These are phyloP conservation scores for Xylaria sp. DNA, from an alignment of 2,329 filamentous ascomycete genomes.

Conservation along the genomic window DNA sequence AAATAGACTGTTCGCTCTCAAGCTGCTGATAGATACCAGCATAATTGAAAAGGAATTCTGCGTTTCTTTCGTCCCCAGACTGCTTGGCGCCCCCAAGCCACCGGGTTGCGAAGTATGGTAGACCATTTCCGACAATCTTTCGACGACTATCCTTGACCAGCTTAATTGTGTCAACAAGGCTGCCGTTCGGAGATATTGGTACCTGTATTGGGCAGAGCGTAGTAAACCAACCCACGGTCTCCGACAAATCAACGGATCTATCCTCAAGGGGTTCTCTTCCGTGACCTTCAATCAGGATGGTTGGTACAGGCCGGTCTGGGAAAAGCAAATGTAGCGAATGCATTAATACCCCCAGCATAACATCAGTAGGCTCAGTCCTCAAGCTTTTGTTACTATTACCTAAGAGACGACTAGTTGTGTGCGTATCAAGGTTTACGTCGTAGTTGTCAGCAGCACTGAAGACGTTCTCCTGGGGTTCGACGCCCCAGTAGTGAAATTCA, in stretches of 20 bases:
- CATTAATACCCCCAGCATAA: neutral
- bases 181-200: neutral
- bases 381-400: constrained; percentile 1
- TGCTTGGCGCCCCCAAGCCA: neutral
- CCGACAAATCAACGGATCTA: neutral
- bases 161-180: constrained; percentile 5
- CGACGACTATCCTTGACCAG: constrained; percentile 6
- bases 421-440: neutral
- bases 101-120: constrained; percentile 11
- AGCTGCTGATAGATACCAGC: constrained; percentile 18
- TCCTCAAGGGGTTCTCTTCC: constrained; percentile 5
- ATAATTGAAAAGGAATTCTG: constrained; percentile 16
- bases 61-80: too few relatives aligned
- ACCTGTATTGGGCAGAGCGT: constrained; percentile 12
- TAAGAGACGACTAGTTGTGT: neutral
- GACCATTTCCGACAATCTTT: neutral
- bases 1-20: constrained; percentile 12
- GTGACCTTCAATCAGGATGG: constrained; percentile 13
- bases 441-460: neutral
- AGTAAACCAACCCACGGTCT: constrained; percentile 22
- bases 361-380: constrained; percentile 2
- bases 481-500: constrained; percentile 16
- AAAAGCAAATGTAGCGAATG: neutral
- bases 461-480: neutral
- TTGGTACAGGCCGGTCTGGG: constrained; percentile 2